phyloP scores from a whole-genome alignment of 2,329 filamentous ascomycete genomes.

The Orbilia oligospora region DNA sequence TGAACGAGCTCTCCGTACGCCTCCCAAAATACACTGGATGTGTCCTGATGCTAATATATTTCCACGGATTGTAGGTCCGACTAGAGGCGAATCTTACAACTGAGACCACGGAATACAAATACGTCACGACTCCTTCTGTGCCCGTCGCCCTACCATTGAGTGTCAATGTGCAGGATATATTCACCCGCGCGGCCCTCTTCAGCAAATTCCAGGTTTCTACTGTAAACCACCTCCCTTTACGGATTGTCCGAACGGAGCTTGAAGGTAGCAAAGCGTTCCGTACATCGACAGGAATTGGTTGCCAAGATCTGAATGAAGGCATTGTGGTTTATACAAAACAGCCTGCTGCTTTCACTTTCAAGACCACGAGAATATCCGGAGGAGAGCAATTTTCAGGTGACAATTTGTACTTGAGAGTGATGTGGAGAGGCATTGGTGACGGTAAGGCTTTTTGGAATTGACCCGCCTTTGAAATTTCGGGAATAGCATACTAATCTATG shows the following conservation, averaged over 20 bases:
- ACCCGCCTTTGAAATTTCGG: not conserved
- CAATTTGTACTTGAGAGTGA: conserved; percentile 71
- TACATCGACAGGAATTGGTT: conserved; percentile 72
- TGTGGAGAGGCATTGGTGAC: conserved; percentile 48
- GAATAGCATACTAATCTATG: not conserved
- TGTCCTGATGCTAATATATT: conserved; percentile 76
- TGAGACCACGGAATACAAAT: conserved; percentile 35
- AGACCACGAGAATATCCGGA: conserved; percentile 48
- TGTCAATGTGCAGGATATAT: conserved; percentile 96
- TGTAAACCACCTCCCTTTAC: conserved; percentile 77
- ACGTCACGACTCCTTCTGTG: conserved; percentile 67
- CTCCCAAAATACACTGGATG: conserved; percentile 72
- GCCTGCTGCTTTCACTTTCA: conserved; percentile 64
- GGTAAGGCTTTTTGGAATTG: conserved; percentile 46
- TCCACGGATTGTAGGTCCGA: conserved; percentile 72
- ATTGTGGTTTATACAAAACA: conserved; percentile 68
- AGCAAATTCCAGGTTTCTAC: conserved; percentile 93
- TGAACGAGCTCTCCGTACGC: conserved; percentile 84
- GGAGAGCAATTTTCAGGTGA: conserved; percentile 65
- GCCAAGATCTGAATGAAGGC: conserved; percentile 53
- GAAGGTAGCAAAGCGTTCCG: conserved; percentile 78
- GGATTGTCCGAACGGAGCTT: conserved; percentile 79
- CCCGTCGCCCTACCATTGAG: conserved; percentile 85
- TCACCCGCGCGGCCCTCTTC: conserved; percentile 85
- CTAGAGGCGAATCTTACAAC: conserved; percentile 46